Evolutionary conservation across 768 basidiomycete species (phyloP), one percentile per base, ranked within the genome.

Genomic region (Termitomyces sp.): DNA sequence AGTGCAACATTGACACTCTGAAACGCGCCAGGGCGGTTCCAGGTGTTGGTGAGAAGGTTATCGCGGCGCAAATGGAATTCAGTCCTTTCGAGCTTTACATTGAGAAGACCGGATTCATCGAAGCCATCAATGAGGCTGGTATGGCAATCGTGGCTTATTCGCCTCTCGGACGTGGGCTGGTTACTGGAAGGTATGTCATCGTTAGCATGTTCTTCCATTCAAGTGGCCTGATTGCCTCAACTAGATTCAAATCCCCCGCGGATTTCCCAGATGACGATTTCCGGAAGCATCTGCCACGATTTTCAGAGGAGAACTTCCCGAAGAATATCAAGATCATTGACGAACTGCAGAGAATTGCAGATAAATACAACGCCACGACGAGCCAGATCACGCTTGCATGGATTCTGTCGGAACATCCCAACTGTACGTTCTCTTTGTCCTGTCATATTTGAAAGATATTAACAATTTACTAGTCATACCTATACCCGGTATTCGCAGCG

Each of bases 11-110:
- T 7, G 63, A 62, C 0, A 78, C 78, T 11, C 69, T 85, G 24
- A 78, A 80, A 36, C 79, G 84, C 4, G 84, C 83, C 8, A 73
- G 76, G 57, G 78, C 77, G 2, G 75, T 82, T 1, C 77, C 78
- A 59, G 78, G 76, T 7, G 75, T 81, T 55, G 63, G 65, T 0
- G 61, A 65, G 9, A 65, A 63, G 39, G 52, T 67, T 18, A 62
- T 79, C 8, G 80, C 80, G 0, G 59, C 80, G 2, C 76, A 82
- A 63, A 72, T 80, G 54, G 81, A 81, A 65, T 81, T 76, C 58
- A 78, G 76, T 1, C 76, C 79, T 0, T 77, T 81, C 64, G 72
- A 71, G 11, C 74, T 82, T 24, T 75, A 79, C 50, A 73, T 82
- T 55, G 80, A 82, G 36, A 70, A 78, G 64, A 69, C 73, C 55